These are phyloP conservation scores for Ambrosia hybrid DNA, from an alignment of 140 eudicot species.

Conservation along the genomic window DNA sequence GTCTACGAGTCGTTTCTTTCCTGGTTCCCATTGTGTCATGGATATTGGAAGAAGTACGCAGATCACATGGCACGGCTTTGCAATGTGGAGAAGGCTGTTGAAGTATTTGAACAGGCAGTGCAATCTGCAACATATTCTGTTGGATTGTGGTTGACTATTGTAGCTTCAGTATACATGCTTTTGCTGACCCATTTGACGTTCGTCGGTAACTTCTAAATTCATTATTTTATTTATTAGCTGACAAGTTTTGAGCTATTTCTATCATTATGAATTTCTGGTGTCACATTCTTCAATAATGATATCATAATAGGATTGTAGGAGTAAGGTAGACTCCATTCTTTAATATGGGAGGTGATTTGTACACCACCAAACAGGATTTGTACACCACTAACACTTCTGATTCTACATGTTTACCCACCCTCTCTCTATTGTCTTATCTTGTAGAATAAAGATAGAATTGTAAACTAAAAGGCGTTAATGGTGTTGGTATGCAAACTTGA, in stretches of 20 bases:
- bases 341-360: slow-evolving; percentile 2
- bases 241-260: slow-evolving; percentile 4
- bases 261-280: not conserved
- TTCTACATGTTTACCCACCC: no score
- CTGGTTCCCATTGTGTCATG: slow-evolving; percentile 73
- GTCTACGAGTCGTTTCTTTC: slow-evolving; percentile 78
- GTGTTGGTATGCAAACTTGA: no score
- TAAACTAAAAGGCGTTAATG: no score
- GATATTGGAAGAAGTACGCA: slow-evolving; percentile 84
- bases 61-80: slow-evolving; percentile 62
- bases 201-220: slow-evolving; percentile 63
- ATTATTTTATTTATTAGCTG: not conserved
- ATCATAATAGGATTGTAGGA: not conserved
- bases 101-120: slow-evolving; percentile 65
- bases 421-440: not conserved
- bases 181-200: slow-evolving; percentile 67
- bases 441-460: not conserved
- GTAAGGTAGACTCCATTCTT: slow-evolving; percentile 6
- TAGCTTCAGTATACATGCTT: slow-evolving; percentile 57
- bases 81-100: slow-evolving; percentile 53
- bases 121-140: slow-evolving; percentile 61
- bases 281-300: slow-evolving; percentile 13
- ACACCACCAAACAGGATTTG: no score
- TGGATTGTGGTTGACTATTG: slow-evolving; percentile 84
- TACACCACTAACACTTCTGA: no score